Percentiles rank a stretch among this genome's conserved stretches.
phyloP scores from a whole-genome alignment of 108 stramenopile genomes.

The Pseudonitzschia pungens region DNA sequence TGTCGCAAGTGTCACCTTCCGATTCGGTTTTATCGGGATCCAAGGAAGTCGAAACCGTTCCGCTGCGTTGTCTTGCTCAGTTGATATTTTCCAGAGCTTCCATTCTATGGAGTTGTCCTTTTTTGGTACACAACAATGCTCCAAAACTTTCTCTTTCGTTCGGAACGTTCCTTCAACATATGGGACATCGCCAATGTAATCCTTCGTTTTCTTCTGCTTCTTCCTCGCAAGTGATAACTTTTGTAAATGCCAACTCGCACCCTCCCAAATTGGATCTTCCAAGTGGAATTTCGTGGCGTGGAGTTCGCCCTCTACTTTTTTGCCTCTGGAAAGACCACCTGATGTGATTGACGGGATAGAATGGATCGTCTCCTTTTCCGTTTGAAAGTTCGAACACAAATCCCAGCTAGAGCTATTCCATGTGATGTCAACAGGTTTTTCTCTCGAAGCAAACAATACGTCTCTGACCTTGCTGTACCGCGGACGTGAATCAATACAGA shows the following conservation, averaged over 20 bases:
- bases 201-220: neutral
- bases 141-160: neutral
- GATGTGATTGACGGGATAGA: neutral
- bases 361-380: neutral
- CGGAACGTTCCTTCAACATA: neutral
- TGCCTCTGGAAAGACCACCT: neutral
- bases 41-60: neutral
- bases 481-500: neutral
- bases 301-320: neutral
- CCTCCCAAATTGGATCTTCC: neutral
- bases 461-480: neutral
- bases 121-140: conserved; percentile 1
- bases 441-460: neutral
- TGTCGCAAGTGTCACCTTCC: neutral
- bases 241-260: neutral
- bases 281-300: neutral
- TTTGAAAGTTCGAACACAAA: neutral
- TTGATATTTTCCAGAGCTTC: neutral
- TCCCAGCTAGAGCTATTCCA: conserved; percentile 5
- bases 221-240: neutral
- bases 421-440: neutral
- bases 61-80: neutral
- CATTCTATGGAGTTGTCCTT: neutral
- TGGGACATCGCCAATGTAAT: too few relatives aligned
- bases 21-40: neutral